Conservation (phyloP, 441 rosid genomes). For the Metrosideros polymorpha region DNA sequence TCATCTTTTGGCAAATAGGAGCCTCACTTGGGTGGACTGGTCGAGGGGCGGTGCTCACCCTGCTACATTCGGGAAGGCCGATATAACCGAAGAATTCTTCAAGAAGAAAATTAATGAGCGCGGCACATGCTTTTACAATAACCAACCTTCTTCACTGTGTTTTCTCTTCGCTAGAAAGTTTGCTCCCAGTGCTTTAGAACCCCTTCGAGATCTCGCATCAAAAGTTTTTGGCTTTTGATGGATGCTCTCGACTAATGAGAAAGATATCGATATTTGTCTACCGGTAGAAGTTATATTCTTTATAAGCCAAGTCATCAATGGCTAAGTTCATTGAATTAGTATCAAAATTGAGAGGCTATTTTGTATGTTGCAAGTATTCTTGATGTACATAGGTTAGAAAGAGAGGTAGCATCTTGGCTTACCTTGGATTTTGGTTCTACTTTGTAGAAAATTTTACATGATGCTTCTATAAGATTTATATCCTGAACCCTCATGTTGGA, state of each 20-base stretch:
- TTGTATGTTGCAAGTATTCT: neutral
- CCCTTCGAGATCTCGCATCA: constrained; percentile 45
- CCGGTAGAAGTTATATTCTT: neutral
- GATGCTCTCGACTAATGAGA: neutral
- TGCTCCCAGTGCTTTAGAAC: constrained; percentile 74
- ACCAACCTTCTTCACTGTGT: constrained; percentile 39
- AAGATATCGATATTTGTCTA: neutral
- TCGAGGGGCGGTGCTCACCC: constrained; percentile 94
- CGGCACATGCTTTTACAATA: constrained; percentile 45
- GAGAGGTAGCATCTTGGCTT: neutral
- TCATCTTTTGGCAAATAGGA: constrained; percentile 57
- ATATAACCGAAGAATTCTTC: constrained; percentile 45
- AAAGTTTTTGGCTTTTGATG: constrained; percentile 27
- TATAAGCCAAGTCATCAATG: neutral
- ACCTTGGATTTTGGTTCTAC: neutral
- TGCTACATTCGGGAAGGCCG: constrained; percentile 52
- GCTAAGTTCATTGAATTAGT: neutral
- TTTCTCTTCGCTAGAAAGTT: constrained; percentile 79
- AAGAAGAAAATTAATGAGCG: constrained; percentile 27
- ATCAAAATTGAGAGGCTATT: neutral
- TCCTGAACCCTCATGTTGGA: neutral
- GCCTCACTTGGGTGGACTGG: constrained; percentile 86
- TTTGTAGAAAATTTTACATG: neutral
- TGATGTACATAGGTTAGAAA: neutral
- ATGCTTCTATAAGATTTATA: neutral